Evolutionary conservation across 2,329 filamentous ascomycete genomes (phyloP).

Genomic region (Sphaerulina vaccinii): DNA sequence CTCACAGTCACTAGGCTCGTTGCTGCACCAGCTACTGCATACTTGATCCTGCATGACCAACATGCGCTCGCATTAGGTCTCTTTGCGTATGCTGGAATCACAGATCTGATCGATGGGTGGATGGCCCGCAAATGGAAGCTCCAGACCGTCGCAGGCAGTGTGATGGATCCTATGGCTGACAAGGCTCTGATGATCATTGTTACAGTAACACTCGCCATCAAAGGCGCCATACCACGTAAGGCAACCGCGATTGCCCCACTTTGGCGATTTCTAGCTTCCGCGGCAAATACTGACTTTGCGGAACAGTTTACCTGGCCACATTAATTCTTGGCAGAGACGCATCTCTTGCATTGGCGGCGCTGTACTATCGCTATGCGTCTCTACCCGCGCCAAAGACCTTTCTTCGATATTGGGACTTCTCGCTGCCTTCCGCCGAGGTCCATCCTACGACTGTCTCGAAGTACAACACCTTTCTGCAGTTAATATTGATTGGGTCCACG

Average conservation of each 20-base stretch:
- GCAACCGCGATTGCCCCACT: constrained; percentile 19
- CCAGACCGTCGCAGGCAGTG: constrained; percentile 89
- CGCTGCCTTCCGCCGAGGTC: constrained; percentile 81
- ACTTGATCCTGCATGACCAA: constrained; percentile 80
- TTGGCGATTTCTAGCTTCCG: constrained; percentile 10
- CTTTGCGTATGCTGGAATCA: constrained; percentile 90
- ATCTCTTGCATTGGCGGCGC: constrained; percentile 76
- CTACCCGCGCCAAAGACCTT: constrained; percentile 92
- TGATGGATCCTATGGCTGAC: constrained; percentile 96
- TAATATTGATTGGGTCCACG: constrained; percentile 80
- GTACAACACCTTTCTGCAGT: constrained; percentile 87
- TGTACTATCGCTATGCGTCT: constrained; percentile 95
- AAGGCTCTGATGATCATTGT: constrained; percentile 93
- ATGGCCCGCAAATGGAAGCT: constrained; percentile 85
- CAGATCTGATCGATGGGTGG: constrained; percentile 89
- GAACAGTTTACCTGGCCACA: constrained; percentile 75
- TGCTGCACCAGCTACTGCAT: constrained; percentile 81
- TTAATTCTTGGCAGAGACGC: constrained; percentile 88
- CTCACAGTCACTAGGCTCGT: constrained; percentile 83
- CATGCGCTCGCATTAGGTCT: constrained; percentile 76
- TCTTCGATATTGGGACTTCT: constrained; percentile 94
- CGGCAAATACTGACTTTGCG: constrained; percentile 16
- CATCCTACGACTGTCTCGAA: constrained; percentile 81
- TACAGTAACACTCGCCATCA: constrained; percentile 78
- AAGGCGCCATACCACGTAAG: constrained; percentile 76